Conservation (phyloP, 257 asterid genomes). For the Solanum raphanifolium region DNA sequence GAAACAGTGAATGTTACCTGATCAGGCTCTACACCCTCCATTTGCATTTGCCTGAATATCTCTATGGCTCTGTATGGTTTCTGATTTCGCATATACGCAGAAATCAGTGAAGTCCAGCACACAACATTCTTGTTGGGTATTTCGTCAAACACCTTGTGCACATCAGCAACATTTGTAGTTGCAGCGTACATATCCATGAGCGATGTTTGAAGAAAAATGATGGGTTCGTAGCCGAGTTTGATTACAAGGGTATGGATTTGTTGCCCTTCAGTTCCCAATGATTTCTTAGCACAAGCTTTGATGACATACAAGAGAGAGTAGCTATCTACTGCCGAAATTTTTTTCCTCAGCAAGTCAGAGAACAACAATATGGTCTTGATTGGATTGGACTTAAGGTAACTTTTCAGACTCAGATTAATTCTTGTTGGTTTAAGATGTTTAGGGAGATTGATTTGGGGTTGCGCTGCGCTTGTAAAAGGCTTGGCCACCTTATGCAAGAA, state of each 20-base stretch:
- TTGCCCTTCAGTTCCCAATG: conserved; percentile 3
- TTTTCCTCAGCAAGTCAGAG: conserved; percentile 6
- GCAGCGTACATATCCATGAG: conserved; percentile 6
- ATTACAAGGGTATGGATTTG: conserved; percentile 7
- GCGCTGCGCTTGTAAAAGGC: neutral
- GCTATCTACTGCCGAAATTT: conserved; percentile 7
- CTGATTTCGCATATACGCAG: conserved; percentile 13
- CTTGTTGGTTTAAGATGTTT: conserved; percentile 5
- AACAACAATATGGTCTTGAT: conserved; percentile 10
- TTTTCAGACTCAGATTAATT: conserved; percentile 9
- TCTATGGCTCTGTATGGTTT: conserved; percentile 8
- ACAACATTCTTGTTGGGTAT: conserved; percentile 13
- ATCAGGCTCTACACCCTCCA: conserved; percentile 19
- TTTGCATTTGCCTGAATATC: conserved; percentile 10
- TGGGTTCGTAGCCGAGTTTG: conserved; percentile 12
- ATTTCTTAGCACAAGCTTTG: conserved; percentile 7
- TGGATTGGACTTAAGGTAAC: conserved; percentile 9
- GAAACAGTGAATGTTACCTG: conserved; percentile 6
- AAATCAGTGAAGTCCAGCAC: conserved; percentile 16
- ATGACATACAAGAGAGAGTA: conserved; percentile 13
- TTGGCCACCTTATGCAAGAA: conserved; percentile 5
- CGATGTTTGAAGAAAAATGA: neutral
- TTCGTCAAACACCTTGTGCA: conserved; percentile 16
- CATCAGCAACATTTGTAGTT: neutral
- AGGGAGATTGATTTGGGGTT: neutral